Evolutionary conservation across 768 basidiomycete genomes (phyloP).

Genomic region (Wakefieldia striispora): DNA sequence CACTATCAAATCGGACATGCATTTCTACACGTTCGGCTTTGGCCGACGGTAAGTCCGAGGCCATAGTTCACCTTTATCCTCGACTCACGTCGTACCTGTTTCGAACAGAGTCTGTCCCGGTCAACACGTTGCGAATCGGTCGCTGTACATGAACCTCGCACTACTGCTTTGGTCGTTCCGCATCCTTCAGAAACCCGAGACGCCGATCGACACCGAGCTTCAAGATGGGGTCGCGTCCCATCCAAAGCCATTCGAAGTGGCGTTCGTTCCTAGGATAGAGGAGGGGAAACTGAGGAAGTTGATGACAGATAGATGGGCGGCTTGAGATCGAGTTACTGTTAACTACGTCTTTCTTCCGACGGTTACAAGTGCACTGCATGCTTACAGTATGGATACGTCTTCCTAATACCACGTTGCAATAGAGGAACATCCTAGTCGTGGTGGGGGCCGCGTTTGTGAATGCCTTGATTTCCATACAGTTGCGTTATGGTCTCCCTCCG

Average conservation of each 20-base stretch:
- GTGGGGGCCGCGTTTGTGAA: no score
- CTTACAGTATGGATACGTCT: no score
- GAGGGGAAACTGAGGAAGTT: slow-evolving; percentile 1
- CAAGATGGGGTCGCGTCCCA: slow-evolving; percentile 61
- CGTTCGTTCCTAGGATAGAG: slow-evolving; percentile 45
- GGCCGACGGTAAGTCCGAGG: slow-evolving; percentile 3
- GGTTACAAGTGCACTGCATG: no score
- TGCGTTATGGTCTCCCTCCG: no score
- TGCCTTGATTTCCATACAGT: no score
- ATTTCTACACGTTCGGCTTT: slow-evolving; percentile 2
- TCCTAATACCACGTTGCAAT: no score
- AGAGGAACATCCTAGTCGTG: no score
- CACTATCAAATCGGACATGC: not conserved
- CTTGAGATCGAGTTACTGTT: no score
- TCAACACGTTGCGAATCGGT: slow-evolving; percentile 43
- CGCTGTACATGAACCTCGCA: slow-evolving; percentile 59
- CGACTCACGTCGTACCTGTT: no score
- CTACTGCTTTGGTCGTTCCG: slow-evolving; percentile 60
- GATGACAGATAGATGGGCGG: not conserved
- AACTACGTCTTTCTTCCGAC: no score
- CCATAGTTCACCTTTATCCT: no score
- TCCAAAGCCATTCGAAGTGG: slow-evolving; percentile 53
- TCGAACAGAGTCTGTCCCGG: slow-evolving; percentile 53
- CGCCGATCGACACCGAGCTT: slow-evolving; percentile 48
- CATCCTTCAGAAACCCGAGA: slow-evolving; percentile 41